Base-by-base conservation (phyloP, 2,329 filamentous ascomycete species). In the Claviceps sorghi region DNA sequence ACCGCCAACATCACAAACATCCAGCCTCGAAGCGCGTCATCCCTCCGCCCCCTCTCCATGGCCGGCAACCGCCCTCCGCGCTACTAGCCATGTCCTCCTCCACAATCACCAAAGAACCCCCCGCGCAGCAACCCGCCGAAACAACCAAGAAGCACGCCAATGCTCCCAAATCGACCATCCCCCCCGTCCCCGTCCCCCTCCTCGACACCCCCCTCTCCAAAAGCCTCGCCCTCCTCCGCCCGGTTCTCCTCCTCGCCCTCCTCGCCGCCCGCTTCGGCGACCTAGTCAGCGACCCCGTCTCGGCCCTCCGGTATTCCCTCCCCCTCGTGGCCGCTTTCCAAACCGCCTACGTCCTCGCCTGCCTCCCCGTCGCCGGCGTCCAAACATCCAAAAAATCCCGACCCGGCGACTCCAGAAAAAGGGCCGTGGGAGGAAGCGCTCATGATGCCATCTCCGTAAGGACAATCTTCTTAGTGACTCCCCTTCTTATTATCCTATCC, bases 221-320 rank as follows among this genome's bases (percentile, higher is more conserved):
- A 53, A 63, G 76, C 22, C 77, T 84, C 62, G 79, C 83, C 13
- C 75, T 87, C 61, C 66, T 80, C 21, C 86, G 94, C 58, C 83
- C 86, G 0, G 67, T 76, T 29, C 67, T 88, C 11, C 73, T 94
- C 32, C 74, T 87, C 32, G 76, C 75, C 10, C 67, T 84, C 38
- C 82, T 84, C 62, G 74, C 76, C 46, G 62, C 78, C 56, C 77
- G 77, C 41, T 91, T 94, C 67, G 64, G 70, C 38, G 69, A 75
- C 19, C 73, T 95, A 29, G 84, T 94, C 30, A 71, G 74, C 17
- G 78, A 90, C 57, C 87, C 89, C 0, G 76, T 84, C 2, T 67
- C 75, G 17, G 77, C 83, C 7, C 75, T 95, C 40, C 66, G 77
- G 15, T 74, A 64, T 32, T 72, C 82, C 2, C 69, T 91, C 2